Conservation (phyloP, 495 filamentous ascomycete genomes). For the Tuber microsphaerosporum region DNA sequence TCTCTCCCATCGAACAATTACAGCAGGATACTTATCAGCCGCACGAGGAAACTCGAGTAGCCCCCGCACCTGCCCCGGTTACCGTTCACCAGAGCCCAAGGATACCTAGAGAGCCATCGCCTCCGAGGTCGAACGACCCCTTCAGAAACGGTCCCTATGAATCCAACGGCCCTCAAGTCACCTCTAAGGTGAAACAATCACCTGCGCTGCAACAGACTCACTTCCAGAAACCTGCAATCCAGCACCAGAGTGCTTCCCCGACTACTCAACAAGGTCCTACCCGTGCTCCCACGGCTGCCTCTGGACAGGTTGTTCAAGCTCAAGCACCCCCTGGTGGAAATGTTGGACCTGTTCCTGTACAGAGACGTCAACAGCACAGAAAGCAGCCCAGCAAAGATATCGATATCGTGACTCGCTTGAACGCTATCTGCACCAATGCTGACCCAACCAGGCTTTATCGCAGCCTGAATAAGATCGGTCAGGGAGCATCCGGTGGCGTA, state of each 20-base stretch:
- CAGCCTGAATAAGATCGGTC: constrained; percentile 88
- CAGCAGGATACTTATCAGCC: constrained; percentile 40
- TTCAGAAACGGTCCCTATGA: constrained; percentile 18
- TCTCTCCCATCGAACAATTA: constrained; percentile 37
- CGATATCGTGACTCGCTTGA: constrained; percentile 74
- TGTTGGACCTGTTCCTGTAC: constrained; percentile 38
- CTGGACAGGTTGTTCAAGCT: constrained; percentile 19
- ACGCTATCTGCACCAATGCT: constrained; percentile 78
- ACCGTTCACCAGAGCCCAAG: constrained; percentile 33
- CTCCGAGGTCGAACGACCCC: constrained; percentile 21
- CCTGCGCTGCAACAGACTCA: constrained; percentile 26
- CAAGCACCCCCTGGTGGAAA: constrained; percentile 25
- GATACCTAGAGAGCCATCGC: constrained; percentile 26
- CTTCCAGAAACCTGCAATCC: constrained; percentile 31
- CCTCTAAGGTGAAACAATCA: constrained; percentile 28
- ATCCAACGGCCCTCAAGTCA: constrained; percentile 19
- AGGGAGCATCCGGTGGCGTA: constrained; percentile 93
- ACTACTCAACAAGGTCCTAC: constrained; percentile 22
- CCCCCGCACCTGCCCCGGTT: constrained; percentile 16
- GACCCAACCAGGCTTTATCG: constrained; percentile 84
- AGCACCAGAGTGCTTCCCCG: constrained; percentile 26
- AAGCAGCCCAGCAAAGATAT: constrained; percentile 46
- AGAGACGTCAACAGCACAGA: constrained; percentile 32
- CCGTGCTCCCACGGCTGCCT: constrained; percentile 2
- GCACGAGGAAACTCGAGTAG: constrained; percentile 28